Evolutionary conservation across 2,329 filamentous ascomycete genomes (phyloP).

Genomic region (Aspergillus luchuensis): DNA sequence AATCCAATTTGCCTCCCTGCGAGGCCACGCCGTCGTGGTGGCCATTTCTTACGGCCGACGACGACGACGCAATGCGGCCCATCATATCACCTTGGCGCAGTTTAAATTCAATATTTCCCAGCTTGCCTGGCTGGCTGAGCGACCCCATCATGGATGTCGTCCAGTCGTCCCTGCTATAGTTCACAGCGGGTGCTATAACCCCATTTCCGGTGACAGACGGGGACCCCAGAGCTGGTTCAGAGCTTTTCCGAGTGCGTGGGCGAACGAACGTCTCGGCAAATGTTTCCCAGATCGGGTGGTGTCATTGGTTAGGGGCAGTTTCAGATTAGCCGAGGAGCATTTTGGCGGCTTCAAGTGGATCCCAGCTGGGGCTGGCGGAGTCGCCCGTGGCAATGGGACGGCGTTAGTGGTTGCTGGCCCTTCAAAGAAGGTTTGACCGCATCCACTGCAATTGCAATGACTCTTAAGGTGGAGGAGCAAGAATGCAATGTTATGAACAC

Average conservation of each 20-base stretch:
- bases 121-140: neutral
- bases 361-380: constrained; percentile 4
- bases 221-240: constrained; percentile 10
- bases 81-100: neutral
- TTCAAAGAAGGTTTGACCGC: constrained; percentile 11
- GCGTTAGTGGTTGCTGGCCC: constrained; percentile 7
- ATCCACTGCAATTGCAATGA: constrained; percentile 3
- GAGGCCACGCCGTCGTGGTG: neutral
- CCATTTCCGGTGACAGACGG: constrained; percentile 2
- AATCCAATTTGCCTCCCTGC: constrained; percentile 3
- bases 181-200: constrained; percentile 4
- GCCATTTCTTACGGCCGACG: neutral
- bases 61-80: neutral
- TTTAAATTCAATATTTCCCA: neutral
- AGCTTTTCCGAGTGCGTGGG: constrained; percentile 20
- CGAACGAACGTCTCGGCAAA: constrained; percentile 25
- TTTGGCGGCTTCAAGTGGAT: constrained; percentile 7
- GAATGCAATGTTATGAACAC: neutral
- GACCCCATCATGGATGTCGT: neutral
- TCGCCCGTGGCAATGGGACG: constrained; percentile 6
- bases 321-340: constrained; percentile 28
- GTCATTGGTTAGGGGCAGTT: constrained; percentile 15
- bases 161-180: neutral
- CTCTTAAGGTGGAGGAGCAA: neutral
- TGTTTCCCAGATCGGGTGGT: constrained; percentile 14